A percentile compares a stretch with the other conserved stretches of the same genome.
phyloP scores from a whole-genome alignment of 2,329 filamentous ascomycete species.

The Samsoniella hepiali region DNA sequence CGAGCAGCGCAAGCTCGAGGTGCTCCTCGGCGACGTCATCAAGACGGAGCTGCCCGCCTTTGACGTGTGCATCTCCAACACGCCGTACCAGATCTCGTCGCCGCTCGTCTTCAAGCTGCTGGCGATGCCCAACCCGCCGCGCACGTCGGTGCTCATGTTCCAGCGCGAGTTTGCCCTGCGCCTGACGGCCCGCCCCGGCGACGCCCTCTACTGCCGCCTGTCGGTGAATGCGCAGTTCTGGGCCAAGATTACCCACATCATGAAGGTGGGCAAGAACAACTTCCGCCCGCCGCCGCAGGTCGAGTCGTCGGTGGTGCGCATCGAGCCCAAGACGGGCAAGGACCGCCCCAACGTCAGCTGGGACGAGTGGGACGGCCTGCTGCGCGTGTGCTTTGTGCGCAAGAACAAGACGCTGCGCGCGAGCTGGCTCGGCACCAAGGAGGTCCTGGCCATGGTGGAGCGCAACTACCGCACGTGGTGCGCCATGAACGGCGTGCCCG shows the following conservation, averaged over 20 bases:
- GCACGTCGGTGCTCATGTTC: slow-evolving; percentile 89
- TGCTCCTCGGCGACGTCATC: slow-evolving; percentile 82
- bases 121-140: slow-evolving; percentile 73
- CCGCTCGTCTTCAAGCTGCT: slow-evolving; percentile 90
- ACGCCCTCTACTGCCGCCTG: slow-evolving; percentile 85
- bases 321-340: slow-evolving; percentile 78
- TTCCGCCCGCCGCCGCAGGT: slow-evolving; percentile 94
- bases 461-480: slow-evolving; percentile 88
- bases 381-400: slow-evolving; percentile 67
- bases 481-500: slow-evolving; percentile 73
- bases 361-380: slow-evolving; percentile 90
- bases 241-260: slow-evolving; percentile 63
- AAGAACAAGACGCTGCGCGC: slow-evolving; percentile 89
- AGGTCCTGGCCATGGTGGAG: slow-evolving; percentile 79
- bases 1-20: slow-evolving; percentile 76
- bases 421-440: slow-evolving; percentile 74
- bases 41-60: slow-evolving; percentile 76
- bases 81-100: slow-evolving; percentile 77
- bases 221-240: slow-evolving; percentile 93
- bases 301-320: slow-evolving; percentile 84
- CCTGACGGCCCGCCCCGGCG: slow-evolving; percentile 81
- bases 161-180: slow-evolving; percentile 93
- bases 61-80: slow-evolving; percentile 74
- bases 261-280: slow-evolving; percentile 95
- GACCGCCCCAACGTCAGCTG: slow-evolving; percentile 83